A percentile compares a stretch with the other conserved stretches of the same genome.
Evolutionary conservation across 495 filamentous ascomycete species (phyloP).

Genomic region (Aspergillus mulundensis): DNA sequence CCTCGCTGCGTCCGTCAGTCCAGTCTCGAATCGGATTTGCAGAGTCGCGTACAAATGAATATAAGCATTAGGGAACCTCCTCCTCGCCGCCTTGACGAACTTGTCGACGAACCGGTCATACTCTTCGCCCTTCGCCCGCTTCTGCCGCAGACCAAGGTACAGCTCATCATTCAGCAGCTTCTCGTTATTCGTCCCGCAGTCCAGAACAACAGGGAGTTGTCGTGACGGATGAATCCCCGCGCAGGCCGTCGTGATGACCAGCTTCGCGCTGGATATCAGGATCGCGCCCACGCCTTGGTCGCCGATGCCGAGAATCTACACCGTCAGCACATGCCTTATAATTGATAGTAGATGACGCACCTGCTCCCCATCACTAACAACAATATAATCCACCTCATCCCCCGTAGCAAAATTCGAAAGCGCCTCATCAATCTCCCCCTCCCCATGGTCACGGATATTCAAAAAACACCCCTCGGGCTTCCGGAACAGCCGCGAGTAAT

Average conservation of each 20-base stretch:
- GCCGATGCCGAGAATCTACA: slow-evolving; percentile 78
- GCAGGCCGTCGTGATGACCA: slow-evolving; percentile 77
- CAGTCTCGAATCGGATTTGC: too few species aligned
- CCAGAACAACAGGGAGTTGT: slow-evolving; percentile 78
- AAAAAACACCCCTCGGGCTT: slow-evolving; percentile 69
- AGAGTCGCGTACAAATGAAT: slow-evolving; percentile 63
- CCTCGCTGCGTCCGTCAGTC: slow-evolving; percentile 36
- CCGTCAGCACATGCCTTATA: too few species aligned
- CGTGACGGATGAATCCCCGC: slow-evolving; percentile 79
- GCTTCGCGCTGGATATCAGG: slow-evolving; percentile 78
- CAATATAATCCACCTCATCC: slow-evolving; percentile 83
- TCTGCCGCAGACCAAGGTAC: slow-evolving; percentile 71
- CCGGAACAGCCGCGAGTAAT: slow-evolving; percentile 76
- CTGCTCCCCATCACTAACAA: slow-evolving; percentile 75
- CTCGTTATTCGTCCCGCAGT: slow-evolving; percentile 84
- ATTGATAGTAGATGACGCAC: slow-evolving; percentile 20
- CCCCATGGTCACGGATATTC: slow-evolving; percentile 37
- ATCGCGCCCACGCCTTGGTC: slow-evolving; percentile 90
- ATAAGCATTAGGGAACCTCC: slow-evolving; percentile 73
- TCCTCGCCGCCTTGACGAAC: slow-evolving; percentile 63
- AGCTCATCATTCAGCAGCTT: slow-evolving; percentile 72
- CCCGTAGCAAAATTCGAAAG: slow-evolving; percentile 60
- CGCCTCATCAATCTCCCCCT: slow-evolving; percentile 55
- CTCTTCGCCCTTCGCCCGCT: slow-evolving; percentile 61
- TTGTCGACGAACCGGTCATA: slow-evolving; percentile 76